Evolutionary conservation across 768 basidiomycete species (phyloP).

Genomic region (Megacollybia marginata): DNA sequence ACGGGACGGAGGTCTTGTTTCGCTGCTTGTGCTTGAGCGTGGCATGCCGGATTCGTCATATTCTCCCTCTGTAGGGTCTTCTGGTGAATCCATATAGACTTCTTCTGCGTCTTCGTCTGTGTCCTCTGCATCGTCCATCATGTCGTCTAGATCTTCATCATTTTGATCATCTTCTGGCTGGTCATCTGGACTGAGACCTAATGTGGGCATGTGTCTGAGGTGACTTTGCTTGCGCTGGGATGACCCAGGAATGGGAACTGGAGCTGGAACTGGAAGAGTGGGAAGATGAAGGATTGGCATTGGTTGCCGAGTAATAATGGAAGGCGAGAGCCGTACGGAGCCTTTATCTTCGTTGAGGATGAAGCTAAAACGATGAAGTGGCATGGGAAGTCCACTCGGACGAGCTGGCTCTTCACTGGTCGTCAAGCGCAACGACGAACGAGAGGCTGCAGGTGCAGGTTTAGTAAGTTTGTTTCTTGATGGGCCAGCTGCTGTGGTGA

Average conservation of each 20-base stretch:
- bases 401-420: not conserved
- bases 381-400: not conserved
- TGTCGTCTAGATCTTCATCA: conserved; percentile 26
- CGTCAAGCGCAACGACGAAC: not conserved
- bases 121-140: conserved; percentile 23
- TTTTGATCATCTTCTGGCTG: conserved; percentile 14
- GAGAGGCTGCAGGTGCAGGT: not conserved
- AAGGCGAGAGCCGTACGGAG: conserved; percentile 36
- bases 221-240: conserved; percentile 10
- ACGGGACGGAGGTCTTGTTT: not conserved
- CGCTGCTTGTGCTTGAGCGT: not conserved
- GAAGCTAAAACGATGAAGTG: not conserved
- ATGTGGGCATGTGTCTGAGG: conserved; percentile 44
- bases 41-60: conserved; percentile 12
- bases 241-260: not conserved
- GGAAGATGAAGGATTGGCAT: conserved; percentile 47
- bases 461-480: not conserved
- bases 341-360: conserved; percentile 14
- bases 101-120: conserved; percentile 27
- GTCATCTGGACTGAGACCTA: conserved; percentile 28
- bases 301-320: conserved; percentile 33
- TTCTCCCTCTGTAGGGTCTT: conserved; percentile 8
- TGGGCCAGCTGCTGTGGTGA: not conserved
- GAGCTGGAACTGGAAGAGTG: conserved; percentile 27
- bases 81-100: not conserved